Base-by-base conservation (phyloP, 2,329 filamentous ascomycete species). In the Diaporthe velutina region DNA sequence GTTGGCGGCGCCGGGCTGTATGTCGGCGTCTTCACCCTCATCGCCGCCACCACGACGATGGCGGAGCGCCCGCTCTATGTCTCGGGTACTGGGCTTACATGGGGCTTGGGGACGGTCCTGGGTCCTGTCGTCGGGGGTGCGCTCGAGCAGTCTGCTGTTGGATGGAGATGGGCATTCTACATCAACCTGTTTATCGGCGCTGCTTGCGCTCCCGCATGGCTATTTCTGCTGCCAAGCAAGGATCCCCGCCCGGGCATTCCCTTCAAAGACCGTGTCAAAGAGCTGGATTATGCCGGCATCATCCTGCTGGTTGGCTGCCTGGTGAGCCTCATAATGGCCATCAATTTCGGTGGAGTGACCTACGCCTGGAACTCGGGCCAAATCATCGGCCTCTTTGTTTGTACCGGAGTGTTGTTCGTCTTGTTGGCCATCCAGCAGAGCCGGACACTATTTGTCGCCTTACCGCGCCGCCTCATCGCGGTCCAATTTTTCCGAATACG, bases 371-470 rank as follows among this genome's bases (percentile, higher is more conserved):
- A 42, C 25, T 74, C 70, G 35, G 76, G 73, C 25, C 74, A 75
- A 30, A 72, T 77, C 48, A 74, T 78, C 15, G 78, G 75, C 10
- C 61, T 75, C 22, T 71, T 78, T 8, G 74, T 79, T 8, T 55
- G 78, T 33, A 55, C 73, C 3, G 77, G 57, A 25, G 57, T 64
- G 12, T 12, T 54, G n/a, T 45, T 76, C 17, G 55, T 25, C 25
- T 19, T 45, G 13, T 70, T 74, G 22, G 52, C n/a, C 28, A 35
- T 71, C 17, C 70, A 71, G 70, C 70, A 71, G 25, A 10, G 50
- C n/a, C 7, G 28, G 13, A 45, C 40, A 19, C 28, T 71, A 12
- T 60, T 71, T 17, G 57, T 55, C 22, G 45, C 54, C 30, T 22
- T 40, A 25, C 40, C 28, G 17, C 52, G 38, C 17, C 70, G 70